Evolutionary conservation across 805 yeast genomes (phyloP).

Genomic region (Groenewaldozyma tartarivorans): DNA sequence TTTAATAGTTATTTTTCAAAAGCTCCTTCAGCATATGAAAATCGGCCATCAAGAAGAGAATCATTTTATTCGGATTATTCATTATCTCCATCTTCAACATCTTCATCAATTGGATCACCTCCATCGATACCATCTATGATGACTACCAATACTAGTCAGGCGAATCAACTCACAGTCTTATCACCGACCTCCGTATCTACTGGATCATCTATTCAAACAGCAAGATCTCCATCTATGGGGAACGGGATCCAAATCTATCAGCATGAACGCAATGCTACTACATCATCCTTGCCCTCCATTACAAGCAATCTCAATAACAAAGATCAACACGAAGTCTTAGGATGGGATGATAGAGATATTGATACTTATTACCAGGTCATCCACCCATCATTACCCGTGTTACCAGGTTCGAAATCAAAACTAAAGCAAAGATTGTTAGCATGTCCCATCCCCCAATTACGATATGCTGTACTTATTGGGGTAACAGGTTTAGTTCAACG

Average conservation of each 20-base stretch:
- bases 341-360: slow-evolving; percentile 24
- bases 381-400: slow-evolving; percentile 31
- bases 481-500: slow-evolving; percentile 8
- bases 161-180: not conserved
- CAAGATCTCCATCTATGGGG: not conserved
- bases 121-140: not conserved
- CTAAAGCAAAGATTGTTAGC: slow-evolving; percentile 23
- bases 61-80: not conserved
- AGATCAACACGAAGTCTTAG: not conserved
- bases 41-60: not conserved
- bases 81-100: not conserved
- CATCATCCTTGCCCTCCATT: not conserved
- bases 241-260: no score
- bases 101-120: not conserved
- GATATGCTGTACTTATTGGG: slow-evolving; percentile 20
- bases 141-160: no score
- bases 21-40: not conserved
- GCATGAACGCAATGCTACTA: slow-evolving; percentile 2
- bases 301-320: not conserved
- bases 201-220: not conserved
- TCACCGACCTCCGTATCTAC: not conserved
- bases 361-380: slow-evolving; percentile 29
- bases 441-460: slow-evolving; percentile 19
- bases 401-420: slow-evolving; percentile 27
- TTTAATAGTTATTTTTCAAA: no score